Evolutionary conservation across 495 filamentous ascomycete species (phyloP).

Genomic region (Aspergillus conjunctus): DNA sequence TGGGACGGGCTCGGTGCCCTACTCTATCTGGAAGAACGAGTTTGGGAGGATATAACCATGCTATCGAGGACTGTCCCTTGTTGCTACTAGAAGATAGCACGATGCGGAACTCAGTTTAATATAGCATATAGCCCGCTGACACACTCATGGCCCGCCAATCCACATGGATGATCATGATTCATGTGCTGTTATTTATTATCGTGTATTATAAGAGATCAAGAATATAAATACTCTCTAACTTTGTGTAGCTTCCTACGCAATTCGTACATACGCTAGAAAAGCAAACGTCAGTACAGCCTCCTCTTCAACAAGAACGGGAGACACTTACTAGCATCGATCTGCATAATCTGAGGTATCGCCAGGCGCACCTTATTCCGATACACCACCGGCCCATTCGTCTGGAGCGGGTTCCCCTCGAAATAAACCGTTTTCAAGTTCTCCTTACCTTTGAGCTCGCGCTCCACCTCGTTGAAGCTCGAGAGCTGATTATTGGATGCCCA

Average conservation of each 20-base stretch:
- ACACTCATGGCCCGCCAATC: background rate
- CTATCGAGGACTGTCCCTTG: no score
- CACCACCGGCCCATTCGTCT: conserved; percentile 68
- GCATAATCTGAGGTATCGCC: conserved; percentile 79
- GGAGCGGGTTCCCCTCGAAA: conserved; percentile 94
- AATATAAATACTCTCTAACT: background rate
- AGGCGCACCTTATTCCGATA: conserved; percentile 94
- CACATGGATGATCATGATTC: background rate
- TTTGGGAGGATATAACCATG: no score
- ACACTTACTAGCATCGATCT: conserved; percentile 96
- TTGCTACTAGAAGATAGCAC: no score
- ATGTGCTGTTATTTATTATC: background rate
- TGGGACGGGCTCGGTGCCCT: no score
- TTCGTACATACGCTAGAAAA: conserved; percentile 37
- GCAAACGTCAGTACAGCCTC: background rate
- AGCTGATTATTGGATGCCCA: conserved; percentile 94
- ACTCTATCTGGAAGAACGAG: no score
- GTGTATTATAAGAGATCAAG: background rate
- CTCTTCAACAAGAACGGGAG: no score
- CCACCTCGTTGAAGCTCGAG: conserved; percentile 77
- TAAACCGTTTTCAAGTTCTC: conserved; percentile 87
- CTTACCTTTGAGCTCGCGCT: conserved; percentile 76
- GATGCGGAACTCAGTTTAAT: no score
- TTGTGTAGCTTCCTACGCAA: conserved; percentile 14
- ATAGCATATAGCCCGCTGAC: no score